Base-by-base conservation (phyloP, 73 alveolate genomes). In the Tetrahymena borealis region DNA sequence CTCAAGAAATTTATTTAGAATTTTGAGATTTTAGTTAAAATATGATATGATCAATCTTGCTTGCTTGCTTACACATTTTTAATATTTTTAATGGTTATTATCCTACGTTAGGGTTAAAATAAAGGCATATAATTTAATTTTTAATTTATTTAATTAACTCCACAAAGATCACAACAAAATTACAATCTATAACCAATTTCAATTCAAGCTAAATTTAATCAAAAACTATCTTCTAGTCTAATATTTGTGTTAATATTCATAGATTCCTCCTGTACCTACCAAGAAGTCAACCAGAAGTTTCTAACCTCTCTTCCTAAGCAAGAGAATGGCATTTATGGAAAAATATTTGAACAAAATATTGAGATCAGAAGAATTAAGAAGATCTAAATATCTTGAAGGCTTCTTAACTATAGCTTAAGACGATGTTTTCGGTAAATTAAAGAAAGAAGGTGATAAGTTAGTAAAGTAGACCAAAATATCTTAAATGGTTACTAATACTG, bases 281-380 rank as follows among this genome's bases (percentile, higher is more conserved):
- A 60, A 60, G 9, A 60, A 60, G 28, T 60, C 85, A 5, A 60
- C 85, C 0, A 60, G 85, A 60, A 60, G 85, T 18, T 60, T 60
- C 28, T 60, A 60, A 60, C 85, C 85, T 60, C 85, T 60, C 7
- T 60, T 60, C 31, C 28, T 60, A 60, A 60, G 85, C 13, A 60
- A 60, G 85, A 60, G 85, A 60, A 60, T 60, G 85, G 85, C 85
- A 18, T 60, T 60, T n/a, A 60, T 60, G 85, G 85, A 60, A 60
- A 60, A 60, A 9, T 60, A 60, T 9, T 60, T 60, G 31, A 60
- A 60, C 85, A 60, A 60, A n/a, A 60, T 60, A 10, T 60, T 60
- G 28, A 60, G 38, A 60, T 60, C 85, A 24, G 37, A 32, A 15
- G 85, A 60, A n/a, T 60, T 60, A 35, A 60, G 28, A n/a, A 60